Evolutionary conservation across 345 rosid species (phyloP).

Genomic region (Populus simonii): DNA sequence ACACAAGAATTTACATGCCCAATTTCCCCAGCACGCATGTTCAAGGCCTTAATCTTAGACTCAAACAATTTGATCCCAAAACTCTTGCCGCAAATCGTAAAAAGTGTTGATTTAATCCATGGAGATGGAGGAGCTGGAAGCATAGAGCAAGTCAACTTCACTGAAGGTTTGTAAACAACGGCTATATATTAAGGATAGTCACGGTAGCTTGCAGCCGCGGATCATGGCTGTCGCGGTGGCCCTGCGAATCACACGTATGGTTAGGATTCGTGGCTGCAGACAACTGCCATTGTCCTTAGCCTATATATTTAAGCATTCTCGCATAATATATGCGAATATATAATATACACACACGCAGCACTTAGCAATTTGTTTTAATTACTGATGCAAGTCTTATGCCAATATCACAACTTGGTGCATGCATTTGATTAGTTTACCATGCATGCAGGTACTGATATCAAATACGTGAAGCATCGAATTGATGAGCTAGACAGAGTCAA

Average conservation of each 20-base stretch:
- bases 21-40: conserved; percentile 21
- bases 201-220: no score
- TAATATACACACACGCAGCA: no score
- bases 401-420: no score
- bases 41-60: conserved; percentile 34
- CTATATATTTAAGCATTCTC: no score
- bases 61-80: conserved; percentile 32
- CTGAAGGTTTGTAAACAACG: conserved; percentile 13
- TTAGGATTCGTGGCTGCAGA: no score
- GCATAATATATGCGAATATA: no score
- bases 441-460: background rate
- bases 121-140: conserved; percentile 28
- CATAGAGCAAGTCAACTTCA: conserved; percentile 36
- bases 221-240: no score
- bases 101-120: conserved; percentile 27
- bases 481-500: conserved; percentile 12
- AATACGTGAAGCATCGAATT: conserved; percentile 8
- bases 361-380: no score
- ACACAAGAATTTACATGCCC: conserved; percentile 20
- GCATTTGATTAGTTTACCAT: background rate
- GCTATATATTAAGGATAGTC: no score
- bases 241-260: no score
- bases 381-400: no score
- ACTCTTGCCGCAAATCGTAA: conserved; percentile 31
- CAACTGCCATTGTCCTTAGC: no score